These are phyloP conservation scores for Kluyveromyces dobzhanskii DNA, from an alignment of 805 yeast genomes.

Conservation along the genomic window DNA sequence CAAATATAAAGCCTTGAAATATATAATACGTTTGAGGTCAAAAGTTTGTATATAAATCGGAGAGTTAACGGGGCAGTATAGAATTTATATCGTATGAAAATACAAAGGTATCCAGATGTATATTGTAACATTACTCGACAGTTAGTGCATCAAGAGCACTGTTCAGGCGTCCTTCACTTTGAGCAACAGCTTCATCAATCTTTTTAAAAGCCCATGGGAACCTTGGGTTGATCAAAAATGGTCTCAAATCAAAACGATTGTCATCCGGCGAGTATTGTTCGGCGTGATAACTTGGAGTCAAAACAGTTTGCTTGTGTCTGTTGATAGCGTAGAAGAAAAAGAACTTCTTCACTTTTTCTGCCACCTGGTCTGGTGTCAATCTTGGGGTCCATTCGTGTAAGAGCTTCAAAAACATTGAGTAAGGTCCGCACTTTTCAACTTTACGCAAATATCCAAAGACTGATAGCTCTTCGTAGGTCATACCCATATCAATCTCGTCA, in stretches of 20 bases:
- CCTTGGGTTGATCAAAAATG: slow-evolving; percentile 86
- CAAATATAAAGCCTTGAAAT: background rate
- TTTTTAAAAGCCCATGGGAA: slow-evolving; percentile 85
- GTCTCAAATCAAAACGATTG: slow-evolving; percentile 90
- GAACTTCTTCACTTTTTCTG: slow-evolving; percentile 86
- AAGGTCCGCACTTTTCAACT: slow-evolving; percentile 92
- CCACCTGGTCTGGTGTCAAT: slow-evolving; percentile 74
- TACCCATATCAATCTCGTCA: slow-evolving; percentile 97
- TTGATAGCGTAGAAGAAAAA: slow-evolving; percentile 92
- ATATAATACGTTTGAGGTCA: no score
- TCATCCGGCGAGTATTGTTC: slow-evolving; percentile 98
- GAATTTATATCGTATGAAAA: no score
- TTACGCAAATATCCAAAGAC: slow-evolving; percentile 86
- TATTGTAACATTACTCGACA: slow-evolving; percentile 16
- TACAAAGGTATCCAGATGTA: no score
- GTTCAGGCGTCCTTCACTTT: slow-evolving; percentile 34
- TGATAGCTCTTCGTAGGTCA: slow-evolving; percentile 90
- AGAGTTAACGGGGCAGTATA: no score
- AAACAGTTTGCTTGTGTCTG: slow-evolving; percentile 95
- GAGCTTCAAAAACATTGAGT: slow-evolving; percentile 83
- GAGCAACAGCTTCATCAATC: slow-evolving; percentile 71
- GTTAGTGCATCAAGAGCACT: slow-evolving; percentile 24
- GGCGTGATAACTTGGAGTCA: slow-evolving; percentile 96
- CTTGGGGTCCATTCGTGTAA: slow-evolving; percentile 89
- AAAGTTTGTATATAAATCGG: no score